Base-by-base conservation (phyloP, 1,284 basidiomycete species). In the Apiotrichum brassicae region DNA sequence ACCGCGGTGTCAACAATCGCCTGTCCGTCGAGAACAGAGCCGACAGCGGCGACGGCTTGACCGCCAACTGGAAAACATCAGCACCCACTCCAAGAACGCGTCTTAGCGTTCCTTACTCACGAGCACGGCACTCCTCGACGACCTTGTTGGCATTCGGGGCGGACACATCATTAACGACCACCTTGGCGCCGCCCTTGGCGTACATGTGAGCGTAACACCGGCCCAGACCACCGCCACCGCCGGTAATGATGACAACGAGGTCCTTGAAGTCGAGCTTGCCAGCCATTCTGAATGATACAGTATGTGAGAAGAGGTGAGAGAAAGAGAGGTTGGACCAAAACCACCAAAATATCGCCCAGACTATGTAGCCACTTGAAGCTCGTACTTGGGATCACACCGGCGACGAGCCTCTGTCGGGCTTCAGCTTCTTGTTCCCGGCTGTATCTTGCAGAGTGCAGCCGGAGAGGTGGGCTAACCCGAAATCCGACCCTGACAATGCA, bases 101-200 rank as follows among this genome's bases (percentile, higher is more conserved):
- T 30, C 28, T 9, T 30, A 30, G 28, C 33, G n/a, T n/a, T n/a
- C n/a, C n/a, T n/a, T n/a, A 68, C 81, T 53, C 59, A 87, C 92
- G 86, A 65, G 81, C 80, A 43, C 76, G 80, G 68, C 97, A 95
- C 75, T 95, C 84, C 58, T 88, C 84, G 6, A 95, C 93, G 23
- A 97, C 91, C 62, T 86, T 87, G 71, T 95, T 86, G 4, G 94
- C 94, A 20, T 89, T 86, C 56, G 83, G 83, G 48, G 78, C 79
- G 65, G 85, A 91, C 67, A 97, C 87, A 73, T 98, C 95, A 67
- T 97, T 95, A 39, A 97, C 87, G 57, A 98, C 87, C 53, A 98
- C 82, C 63, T 90, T 92, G 14, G 91, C 91, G 9, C 93, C 94
- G 48, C 89, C 80, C 16, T 86, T 81, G 28, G 89, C 93, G 71